These are phyloP conservation scores for Nevesoporus exiguus DNA, from an alignment of 768 basidiomycete species.

Conservation along the genomic window DNA sequence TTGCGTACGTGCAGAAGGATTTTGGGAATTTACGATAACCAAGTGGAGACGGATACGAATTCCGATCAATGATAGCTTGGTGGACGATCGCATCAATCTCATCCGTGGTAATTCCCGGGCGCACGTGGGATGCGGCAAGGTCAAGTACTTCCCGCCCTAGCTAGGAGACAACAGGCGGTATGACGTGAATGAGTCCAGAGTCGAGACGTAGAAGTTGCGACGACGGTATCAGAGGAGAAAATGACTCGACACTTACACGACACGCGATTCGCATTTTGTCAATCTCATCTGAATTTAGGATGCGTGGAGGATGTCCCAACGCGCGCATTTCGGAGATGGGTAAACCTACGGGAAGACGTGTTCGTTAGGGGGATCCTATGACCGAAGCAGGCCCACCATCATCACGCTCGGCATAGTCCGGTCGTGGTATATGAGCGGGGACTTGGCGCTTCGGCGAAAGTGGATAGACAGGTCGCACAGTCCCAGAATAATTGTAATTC, in stretches of 20 bases:
- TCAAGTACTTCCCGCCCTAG: conserved; percentile 91
- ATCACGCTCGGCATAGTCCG: conserved; percentile 73
- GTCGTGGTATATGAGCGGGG: conserved; percentile 79
- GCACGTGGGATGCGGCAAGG: conserved; percentile 78
- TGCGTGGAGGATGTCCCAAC: conserved; percentile 58
- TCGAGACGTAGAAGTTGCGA: not conserved
- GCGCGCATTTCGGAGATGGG: conserved; percentile 57
- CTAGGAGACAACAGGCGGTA: conserved; percentile 39
- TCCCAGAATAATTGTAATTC: conserved; percentile 73
- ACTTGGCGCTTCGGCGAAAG: conserved; percentile 72
- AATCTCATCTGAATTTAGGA: conserved; percentile 71
- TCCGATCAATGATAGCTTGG: conserved; percentile 83
- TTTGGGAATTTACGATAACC: conserved; percentile 92
- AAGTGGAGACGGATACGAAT: conserved; percentile 91
- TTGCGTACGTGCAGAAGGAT: conserved; percentile 89
- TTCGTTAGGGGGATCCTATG: not conserved
- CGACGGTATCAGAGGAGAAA: not conserved
- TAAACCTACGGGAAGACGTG: conserved; percentile 40
- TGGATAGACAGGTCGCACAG: conserved; percentile 83
- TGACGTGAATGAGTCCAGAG: not conserved
- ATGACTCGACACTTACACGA: conserved; percentile 51
- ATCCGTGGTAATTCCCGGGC: conserved; percentile 94
- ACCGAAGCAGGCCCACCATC: conserved; percentile 46
- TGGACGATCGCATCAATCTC: conserved; percentile 94
- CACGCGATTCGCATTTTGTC: conserved; percentile 88